Evolutionary conservation across 208 protist genomes (phyloP), one percentile per base, ranked within the genome.

Genomic region (Leishmania arabica): DNA sequence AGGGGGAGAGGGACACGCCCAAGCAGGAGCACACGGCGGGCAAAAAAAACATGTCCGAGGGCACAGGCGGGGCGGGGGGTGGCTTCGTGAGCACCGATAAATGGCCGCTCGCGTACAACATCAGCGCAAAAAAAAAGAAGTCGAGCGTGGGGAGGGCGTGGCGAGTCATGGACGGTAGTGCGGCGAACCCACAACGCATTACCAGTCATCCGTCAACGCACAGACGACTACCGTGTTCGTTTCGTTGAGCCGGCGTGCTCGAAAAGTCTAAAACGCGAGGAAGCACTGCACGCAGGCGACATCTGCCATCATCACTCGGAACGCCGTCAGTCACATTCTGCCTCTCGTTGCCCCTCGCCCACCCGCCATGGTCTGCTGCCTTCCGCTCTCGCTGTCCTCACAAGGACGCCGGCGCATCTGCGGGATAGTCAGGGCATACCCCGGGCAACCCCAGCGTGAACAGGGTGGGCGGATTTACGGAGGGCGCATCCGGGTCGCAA

Each of bases 391-490:
- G 27, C 51, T 40, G 1, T 64, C n/a, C 53, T 64, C 9, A 78
- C 45, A 0, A 34, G 34, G 27, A 11, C 27, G 49, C 24, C 13
- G 49, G 34, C n/a, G 27, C n/a, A 34, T 64, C 47, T 31, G 51
- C 47, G 21, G 64, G 49, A 27, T 24, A n/a, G 5, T 76, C 45
- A 54, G 69, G 40, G 11, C 53, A 34, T 34, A 51, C 19, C 8
- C 58, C 51, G 9, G 70, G 81, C 17, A 68, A 45, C 2, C 76
- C 81, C 49, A 84, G 71, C 9, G 74, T 73, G 37, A 84, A 80
- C 58, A 84, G 17, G 21, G 76, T 80, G 2, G 81, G 81, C 27
- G 81, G 81, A 58, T 80, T 84, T 9, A 74, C 69, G 0, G 77
- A 78, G 24, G 81, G 81, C n/a, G 81, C 77, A 31, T 40, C 49